Evolutionary conservation across 2,329 filamentous ascomycete genomes (phyloP), one percentile per base, ranked within the genome.

Genomic region (Aurifilum marmelostoma): DNA sequence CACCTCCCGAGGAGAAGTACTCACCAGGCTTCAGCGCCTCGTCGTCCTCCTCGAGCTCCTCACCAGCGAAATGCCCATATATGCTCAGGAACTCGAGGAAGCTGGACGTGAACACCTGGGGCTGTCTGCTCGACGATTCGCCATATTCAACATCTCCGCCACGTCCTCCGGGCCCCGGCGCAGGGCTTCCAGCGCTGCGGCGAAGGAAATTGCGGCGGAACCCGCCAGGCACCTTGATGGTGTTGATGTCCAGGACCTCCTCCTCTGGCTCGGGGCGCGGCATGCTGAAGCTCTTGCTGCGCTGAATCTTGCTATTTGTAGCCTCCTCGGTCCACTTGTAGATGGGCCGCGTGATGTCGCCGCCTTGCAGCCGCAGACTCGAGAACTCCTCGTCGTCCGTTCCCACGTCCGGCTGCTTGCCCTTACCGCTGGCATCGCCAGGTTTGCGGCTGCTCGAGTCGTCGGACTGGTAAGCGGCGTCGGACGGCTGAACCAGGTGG

Each of bases 1-100:
- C 88, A 69, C 90, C 89, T 73, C 92, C 92, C 0, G 93, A 94
- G 9, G 90, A 91, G 77, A 97, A 97, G 79, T 97, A 97, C 77
- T 97, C 95, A 77, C 97, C 92, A 1, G 93, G 93, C 6, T 87
- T 89, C 18, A 97, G 83, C 1, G 90, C 92, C 79, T 98, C 95
- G 74, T 98, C 96, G 74, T 98, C 96, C 79, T 99, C 96, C 78
- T 97, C 94, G 16, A 99, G 86, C 77, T 97, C 92, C 80, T 99
- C 96, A 80, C 96, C 96, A 1, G 96, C 96, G 78, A 99, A 99
- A 81, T 99, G 96, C 4, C 96, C 96, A 75, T 97, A 99, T 39
- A 99, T 87, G 9, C 93, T 94, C 64, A 99, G 79, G 75, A 99
- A 99, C 78, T 99, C 97, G 70, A 99, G 87, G 77, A 99, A 99